These are phyloP conservation scores for Podospora didyma DNA, from an alignment of 495 filamentous ascomycete genomes.

Conservation along the genomic window DNA sequence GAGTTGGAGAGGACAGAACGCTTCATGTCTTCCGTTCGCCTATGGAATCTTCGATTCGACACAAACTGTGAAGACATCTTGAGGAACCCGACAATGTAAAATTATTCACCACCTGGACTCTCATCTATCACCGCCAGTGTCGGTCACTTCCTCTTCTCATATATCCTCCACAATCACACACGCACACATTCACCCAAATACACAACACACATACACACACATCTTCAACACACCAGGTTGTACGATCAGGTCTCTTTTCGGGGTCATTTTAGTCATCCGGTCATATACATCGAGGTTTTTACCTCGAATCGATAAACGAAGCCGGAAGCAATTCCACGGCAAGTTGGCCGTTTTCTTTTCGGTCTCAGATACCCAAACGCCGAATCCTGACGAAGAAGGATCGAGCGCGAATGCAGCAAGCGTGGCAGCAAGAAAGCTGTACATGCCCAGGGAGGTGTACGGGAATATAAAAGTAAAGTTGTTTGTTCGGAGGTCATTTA, in stretches of 20 bases:
- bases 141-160: constrained; percentile 8
- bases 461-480: constrained; percentile 15
- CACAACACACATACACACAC: constrained; percentile 7
- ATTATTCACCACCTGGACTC: not conserved
- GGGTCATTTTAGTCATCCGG: constrained; percentile 23
- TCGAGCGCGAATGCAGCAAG: constrained; percentile 5
- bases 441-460: constrained; percentile 3
- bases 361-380: constrained; percentile 19
- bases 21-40: constrained; percentile 86
- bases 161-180: too few species aligned
- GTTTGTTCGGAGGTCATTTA: not conserved
- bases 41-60: constrained; percentile 94
- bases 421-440: constrained; percentile 1
- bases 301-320: constrained; percentile 19
- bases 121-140: constrained; percentile 5
- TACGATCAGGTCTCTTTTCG: constrained; percentile 33
- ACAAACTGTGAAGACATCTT: constrained; percentile 94
- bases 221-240: constrained; percentile 23
- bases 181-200: constrained; percentile 13
- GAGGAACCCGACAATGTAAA: constrained; percentile 51
- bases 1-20: constrained; percentile 91
- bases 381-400: constrained; percentile 13
- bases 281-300: constrained; percentile 13
- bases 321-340: constrained; percentile 25
- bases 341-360: constrained; percentile 16